phyloP scores from a whole-genome alignment of 129 eudicot species.

The Glebionis coronaria region DNA sequence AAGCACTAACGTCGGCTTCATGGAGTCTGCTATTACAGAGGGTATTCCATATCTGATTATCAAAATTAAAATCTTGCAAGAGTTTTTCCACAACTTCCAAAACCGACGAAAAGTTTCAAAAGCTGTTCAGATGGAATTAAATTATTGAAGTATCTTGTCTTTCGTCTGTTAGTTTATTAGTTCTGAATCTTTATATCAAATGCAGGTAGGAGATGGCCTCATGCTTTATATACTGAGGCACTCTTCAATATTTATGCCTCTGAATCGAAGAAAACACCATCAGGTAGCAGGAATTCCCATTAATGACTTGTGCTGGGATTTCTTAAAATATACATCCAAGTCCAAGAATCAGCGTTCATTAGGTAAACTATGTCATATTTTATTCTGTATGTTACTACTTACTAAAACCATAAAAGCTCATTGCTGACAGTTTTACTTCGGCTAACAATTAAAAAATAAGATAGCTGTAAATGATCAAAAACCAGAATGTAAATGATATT shows the following conservation, averaged over 20 bases:
- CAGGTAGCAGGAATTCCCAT: constrained; percentile 73
- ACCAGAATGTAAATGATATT: no score
- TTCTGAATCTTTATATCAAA: constrained; percentile 1
- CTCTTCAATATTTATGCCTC: constrained; percentile 63
- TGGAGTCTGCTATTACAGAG: constrained; percentile 59
- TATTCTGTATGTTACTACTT: neutral
- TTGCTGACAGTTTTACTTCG: no score
- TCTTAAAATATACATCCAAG: constrained; percentile 23
- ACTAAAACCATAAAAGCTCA: no score
- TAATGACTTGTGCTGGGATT: constrained; percentile 33
- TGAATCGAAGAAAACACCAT: constrained; percentile 47
- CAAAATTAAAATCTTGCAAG: constrained; percentile 3
- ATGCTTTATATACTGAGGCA: constrained; percentile 57
- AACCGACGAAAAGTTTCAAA: constrained; percentile 2
- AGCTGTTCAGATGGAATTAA: neutral
- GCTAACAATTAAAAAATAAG: no score
- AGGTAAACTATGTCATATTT: constrained; percentile 11
- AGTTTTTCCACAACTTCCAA: neutral
- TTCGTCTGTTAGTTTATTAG: neutral
- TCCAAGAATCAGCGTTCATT: constrained; percentile 24
- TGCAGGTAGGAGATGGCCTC: constrained; percentile 77
- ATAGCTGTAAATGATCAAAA: no score
- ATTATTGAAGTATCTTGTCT: neutral
- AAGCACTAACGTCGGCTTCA: constrained; percentile 51
- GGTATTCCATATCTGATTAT: constrained; percentile 36